Evolutionary conservation across 1,284 basidiomycete genomes (phyloP).

Genomic region (Cryptococcus sp.): DNA sequence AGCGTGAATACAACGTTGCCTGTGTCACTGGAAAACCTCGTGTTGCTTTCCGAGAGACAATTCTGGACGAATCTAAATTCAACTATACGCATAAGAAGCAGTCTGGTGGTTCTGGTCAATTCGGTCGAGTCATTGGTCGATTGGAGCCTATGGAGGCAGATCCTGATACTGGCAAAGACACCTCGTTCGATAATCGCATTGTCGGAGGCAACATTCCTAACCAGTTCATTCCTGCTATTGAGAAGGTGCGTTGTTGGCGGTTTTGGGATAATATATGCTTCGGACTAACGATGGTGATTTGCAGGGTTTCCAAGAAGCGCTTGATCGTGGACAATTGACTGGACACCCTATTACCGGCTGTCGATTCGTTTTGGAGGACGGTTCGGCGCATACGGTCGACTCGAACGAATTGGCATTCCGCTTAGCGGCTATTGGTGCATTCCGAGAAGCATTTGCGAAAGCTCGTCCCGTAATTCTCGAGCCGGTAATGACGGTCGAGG

Average conservation of each 20-base stretch:
- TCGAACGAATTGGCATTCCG: conserved; percentile 97
- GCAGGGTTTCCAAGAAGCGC: conserved; percentile 91
- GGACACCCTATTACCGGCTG: conserved; percentile 87
- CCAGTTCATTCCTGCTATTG: conserved; percentile 90
- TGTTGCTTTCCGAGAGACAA: conserved; percentile 95
- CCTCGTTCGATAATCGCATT: conserved; percentile 82
- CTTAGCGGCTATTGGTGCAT: conserved; percentile 84
- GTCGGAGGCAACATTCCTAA: conserved; percentile 91
- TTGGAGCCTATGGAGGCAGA: conserved; percentile 89
- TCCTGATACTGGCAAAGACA: conserved; percentile 78
- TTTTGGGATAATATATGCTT: neutral
- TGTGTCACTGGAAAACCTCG: conserved; percentile 94
- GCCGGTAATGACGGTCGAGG: conserved; percentile 98
- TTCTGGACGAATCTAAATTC: conserved; percentile 79
- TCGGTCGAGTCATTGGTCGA: conserved; percentile 85
- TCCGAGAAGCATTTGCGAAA: conserved; percentile 83
- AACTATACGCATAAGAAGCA: conserved; percentile 98
- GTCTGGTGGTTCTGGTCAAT: conserved; percentile 95
- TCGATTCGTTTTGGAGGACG: conserved; percentile 88
- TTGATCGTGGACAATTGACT: conserved; percentile 86
- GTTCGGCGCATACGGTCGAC: conserved; percentile 91
- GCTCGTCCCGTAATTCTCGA: conserved; percentile 85
- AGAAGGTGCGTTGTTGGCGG: conserved; percentile 65
- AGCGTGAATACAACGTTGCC: conserved; percentile 92
- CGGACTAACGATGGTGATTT: conserved; percentile 5